These are phyloP conservation scores for Inonotus hispidus DNA, from an alignment of 1,284 basidiomycete genomes.

Conservation along the genomic window DNA sequence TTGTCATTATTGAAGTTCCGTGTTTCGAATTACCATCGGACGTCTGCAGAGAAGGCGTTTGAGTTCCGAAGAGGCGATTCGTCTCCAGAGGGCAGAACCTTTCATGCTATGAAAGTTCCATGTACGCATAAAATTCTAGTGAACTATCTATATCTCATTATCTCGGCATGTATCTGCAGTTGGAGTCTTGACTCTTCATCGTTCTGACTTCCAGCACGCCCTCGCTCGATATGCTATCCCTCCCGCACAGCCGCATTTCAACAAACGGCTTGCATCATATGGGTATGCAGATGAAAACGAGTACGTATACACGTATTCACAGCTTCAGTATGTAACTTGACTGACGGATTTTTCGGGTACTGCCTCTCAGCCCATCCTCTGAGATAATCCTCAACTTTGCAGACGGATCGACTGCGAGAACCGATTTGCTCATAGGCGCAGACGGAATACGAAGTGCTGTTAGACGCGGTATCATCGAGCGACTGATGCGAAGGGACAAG, in stretches of 20 bases:
- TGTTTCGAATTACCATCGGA: background rate
- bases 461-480: constrained; percentile 10
- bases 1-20: background rate
- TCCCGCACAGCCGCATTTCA: constrained; percentile 6
- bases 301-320: constrained; percentile 3
- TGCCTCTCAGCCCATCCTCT: background rate
- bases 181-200: constrained; percentile 17
- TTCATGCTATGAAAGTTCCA: constrained; percentile 15
- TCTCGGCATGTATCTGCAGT: constrained; percentile 4
- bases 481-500: background rate
- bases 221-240: constrained; percentile 12
- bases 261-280: constrained; percentile 14
- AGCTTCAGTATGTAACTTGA: too few relatives aligned
- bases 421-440: constrained; percentile 20
- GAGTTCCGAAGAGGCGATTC: constrained; percentile 13
- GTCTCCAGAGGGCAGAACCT: background rate
- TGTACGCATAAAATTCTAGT: too few relatives aligned
- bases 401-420: constrained; percentile 17
- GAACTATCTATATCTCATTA: background rate
- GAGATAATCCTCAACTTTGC: constrained; percentile 16
- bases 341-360: background rate
- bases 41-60: constrained; percentile 11
- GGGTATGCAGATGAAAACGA: constrained; percentile 1
- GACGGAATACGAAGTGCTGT: constrained; percentile 20
- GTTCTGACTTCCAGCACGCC: constrained; percentile 15